Evolutionary conservation across 2,329 filamentous ascomycete genomes (phyloP), one percentile per base, ranked within the genome.

Genomic region (Diaporthe australafricana): DNA sequence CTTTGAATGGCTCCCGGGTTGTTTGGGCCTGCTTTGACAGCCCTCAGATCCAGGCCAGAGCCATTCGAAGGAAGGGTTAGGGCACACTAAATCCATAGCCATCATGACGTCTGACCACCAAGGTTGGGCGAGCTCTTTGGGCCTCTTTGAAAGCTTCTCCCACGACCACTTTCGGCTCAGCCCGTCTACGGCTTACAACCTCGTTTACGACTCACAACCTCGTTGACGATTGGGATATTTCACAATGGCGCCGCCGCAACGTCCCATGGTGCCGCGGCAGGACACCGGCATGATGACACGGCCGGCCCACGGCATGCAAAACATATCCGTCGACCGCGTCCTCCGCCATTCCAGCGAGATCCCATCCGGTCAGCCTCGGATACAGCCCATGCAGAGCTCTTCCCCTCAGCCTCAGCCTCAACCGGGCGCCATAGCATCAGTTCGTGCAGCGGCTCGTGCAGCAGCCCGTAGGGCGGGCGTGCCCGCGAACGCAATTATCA

Each of bases 291-390:
- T 57, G 53, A 45, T 40, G n/a, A 5, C 53, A 40, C 67, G 67
- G 14, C 11, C 53, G 17, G 53, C 55, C 22, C 32, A 50, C 53
- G 67, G 67, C 76, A 95, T 90, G 85, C 93, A 90, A 77, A 93
- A 93, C 81, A 94, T 98, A 80, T 92, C 91, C 1, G 96, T 99
- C 81, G 96, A 99, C 84, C 97, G 96, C 80, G 93, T 98, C 75
- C 90, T 99, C 6, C 95, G 97, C 81, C 94, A 97, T 84, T 93
- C 95, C 72, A 96, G 94, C 63, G 95, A 98, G 79, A 96, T 99
- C 50, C 96, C 96, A 1, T 98, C 96, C 0, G 95, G 95, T 78
- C 96, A 98, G 81, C 94, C 94, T 70, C 91, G 96, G 48, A 87
- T 90, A 48, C 70, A 71, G n/a, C 32, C 72, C 9, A 11, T 14